Conservation (phyloP, 2,329 filamentous ascomycete species). For the Colletotrichum noveboracense region DNA sequence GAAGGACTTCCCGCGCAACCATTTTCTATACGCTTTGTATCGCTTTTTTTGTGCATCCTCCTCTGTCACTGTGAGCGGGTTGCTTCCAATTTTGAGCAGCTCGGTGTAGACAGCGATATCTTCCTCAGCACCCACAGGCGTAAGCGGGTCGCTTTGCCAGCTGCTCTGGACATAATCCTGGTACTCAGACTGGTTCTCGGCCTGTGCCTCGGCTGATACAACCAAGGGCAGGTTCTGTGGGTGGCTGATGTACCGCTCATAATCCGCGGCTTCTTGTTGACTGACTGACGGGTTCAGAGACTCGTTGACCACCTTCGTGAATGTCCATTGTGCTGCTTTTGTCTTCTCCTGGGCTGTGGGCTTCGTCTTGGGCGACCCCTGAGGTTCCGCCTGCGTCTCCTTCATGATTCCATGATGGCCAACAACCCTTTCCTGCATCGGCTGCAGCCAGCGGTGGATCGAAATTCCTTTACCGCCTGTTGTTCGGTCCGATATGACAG, state of each 20-base stretch:
- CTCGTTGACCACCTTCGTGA: slow-evolving; percentile 83
- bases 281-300: slow-evolving; percentile 86
- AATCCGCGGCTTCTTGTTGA: slow-evolving; percentile 80
- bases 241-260: slow-evolving; percentile 86
- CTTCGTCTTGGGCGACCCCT: slow-evolving; percentile 48
- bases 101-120: slow-evolving; percentile 78
- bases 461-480: slow-evolving; percentile 47
- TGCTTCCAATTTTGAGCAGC: slow-evolving; percentile 77
- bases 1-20: slow-evolving; percentile 91
- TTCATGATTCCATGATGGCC: slow-evolving; percentile 62
- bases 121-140: slow-evolving; percentile 57
- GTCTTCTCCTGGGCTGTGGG: slow-evolving; percentile 74
- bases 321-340: slow-evolving; percentile 85
- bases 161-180: slow-evolving; percentile 79
- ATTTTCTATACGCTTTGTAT: slow-evolving; percentile 96
- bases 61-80: slow-evolving; percentile 85
- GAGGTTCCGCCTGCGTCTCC: slow-evolving; percentile 36
- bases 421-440: slow-evolving; percentile 28
- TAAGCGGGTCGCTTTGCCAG: slow-evolving; percentile 64
- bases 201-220: slow-evolving; percentile 69
- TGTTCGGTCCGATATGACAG: slow-evolving; percentile 8
- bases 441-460: slow-evolving; percentile 68
- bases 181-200: slow-evolving; percentile 70
- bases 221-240: slow-evolving; percentile 89
- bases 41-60: slow-evolving; percentile 91